Percentiles rank a stretch among this genome's conserved stretches.
These are phyloP conservation scores for Cenococcum geophilum DNA, from an alignment of 495 filamentous ascomycete species.

Conservation along the genomic window DNA sequence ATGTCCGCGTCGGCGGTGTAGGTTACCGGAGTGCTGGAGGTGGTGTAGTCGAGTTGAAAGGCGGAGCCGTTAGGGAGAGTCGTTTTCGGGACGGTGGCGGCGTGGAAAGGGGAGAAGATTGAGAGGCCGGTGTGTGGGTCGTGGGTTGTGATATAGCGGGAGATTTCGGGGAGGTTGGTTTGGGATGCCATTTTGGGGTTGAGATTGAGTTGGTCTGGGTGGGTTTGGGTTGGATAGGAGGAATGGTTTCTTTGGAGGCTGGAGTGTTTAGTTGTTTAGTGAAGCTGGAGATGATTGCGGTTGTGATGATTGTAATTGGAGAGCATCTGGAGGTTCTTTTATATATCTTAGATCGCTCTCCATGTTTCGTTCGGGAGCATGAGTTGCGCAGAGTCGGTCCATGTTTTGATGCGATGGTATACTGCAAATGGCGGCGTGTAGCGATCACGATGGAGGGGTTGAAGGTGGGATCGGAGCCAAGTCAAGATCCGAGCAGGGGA, in stretches of 20 bases:
- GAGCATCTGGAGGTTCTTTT: no score
- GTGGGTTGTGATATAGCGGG: neutral
- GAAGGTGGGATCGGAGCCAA: no score
- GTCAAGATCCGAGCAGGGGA: no score
- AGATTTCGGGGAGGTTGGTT: neutral
- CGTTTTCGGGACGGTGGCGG: neutral
- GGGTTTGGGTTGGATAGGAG: neutral
- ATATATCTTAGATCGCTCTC: no score
- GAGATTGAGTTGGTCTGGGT: neutral
- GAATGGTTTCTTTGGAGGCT: neutral
- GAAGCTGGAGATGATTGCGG: no score
- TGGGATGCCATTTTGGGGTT: neutral
- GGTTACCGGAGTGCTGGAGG: neutral
- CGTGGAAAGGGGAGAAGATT: neutral
- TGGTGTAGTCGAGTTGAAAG: neutral
- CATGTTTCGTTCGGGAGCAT: no score
- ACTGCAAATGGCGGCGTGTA: no score
- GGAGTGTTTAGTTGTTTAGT: constrained; percentile 3
- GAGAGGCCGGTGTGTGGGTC: neutral
- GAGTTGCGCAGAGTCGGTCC: no score
- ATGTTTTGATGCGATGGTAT: no score
- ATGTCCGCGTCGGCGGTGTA: neutral
- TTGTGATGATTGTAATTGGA: no score
- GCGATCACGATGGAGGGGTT: no score
- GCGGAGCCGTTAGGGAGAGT: neutral